Evolutionary conservation across 108 stramenopile species (phyloP).

Genomic region (Stephanodiscus minutulus): DNA sequence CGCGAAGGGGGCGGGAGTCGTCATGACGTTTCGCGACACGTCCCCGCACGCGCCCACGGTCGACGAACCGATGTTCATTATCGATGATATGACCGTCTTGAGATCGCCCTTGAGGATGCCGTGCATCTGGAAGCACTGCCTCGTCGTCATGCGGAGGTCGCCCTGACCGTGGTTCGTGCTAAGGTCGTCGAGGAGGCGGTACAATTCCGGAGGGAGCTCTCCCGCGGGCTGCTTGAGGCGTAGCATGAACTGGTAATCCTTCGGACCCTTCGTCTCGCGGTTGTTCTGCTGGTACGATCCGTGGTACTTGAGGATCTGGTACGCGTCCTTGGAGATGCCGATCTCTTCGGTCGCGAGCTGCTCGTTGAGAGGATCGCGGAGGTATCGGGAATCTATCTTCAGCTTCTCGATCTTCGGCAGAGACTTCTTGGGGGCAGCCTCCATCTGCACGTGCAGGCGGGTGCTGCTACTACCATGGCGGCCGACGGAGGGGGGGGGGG

Average conservation of each 20-base stretch:
- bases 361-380: slow-evolving; percentile 72
- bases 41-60: slow-evolving; percentile 99
- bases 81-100: slow-evolving; percentile 93
- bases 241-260: slow-evolving; percentile 98
- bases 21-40: slow-evolving; percentile 96
- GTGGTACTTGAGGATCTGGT: slow-evolving; percentile 96
- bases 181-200: slow-evolving; percentile 90
- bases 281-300: slow-evolving; percentile 98
- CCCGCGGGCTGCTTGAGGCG: slow-evolving; percentile 98
- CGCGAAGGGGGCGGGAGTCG: slow-evolving; percentile 90
- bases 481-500: slow-evolving; percentile 24
- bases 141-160: slow-evolving; percentile 94
- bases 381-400: slow-evolving; percentile 68
- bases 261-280: slow-evolving; percentile 82
- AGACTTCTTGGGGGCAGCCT: slow-evolving; percentile 70
- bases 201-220: slow-evolving; percentile 92
- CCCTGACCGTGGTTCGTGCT: slow-evolving; percentile 89
- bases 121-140: slow-evolving; percentile 98
- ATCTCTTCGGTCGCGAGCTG: slow-evolving; percentile 80
- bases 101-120: slow-evolving; percentile 95
- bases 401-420: slow-evolving; percentile 81
- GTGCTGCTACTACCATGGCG: slow-evolving; percentile 22
- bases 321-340: slow-evolving; percentile 85
- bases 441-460: slow-evolving; percentile 67
- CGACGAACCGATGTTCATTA: slow-evolving; percentile 95